Evolutionary conservation across 176 grass and related monocot species (phyloP).

Genomic region (Poa annua): DNA sequence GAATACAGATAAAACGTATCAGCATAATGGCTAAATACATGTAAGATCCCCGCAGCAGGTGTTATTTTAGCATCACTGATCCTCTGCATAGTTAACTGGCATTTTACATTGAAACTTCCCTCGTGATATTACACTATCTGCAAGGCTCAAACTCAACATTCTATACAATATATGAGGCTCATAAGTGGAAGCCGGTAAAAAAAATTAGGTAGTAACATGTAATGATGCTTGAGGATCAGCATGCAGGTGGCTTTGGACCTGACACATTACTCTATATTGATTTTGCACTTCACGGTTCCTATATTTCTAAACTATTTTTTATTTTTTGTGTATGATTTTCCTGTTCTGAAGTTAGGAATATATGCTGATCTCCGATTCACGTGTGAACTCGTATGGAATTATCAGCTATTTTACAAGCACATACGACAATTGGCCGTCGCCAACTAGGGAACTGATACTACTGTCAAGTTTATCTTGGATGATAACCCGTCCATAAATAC

Average conservation of each 20-base stretch:
- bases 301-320: neutral
- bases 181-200: neutral
- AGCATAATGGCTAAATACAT: slow-evolving; percentile 2
- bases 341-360: slow-evolving; percentile 3
- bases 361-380: neutral
- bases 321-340: neutral
- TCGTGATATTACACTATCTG: neutral
- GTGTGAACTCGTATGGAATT: neutral
- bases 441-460: neutral
- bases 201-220: neutral
- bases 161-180: neutral
- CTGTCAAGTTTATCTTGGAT: neutral
- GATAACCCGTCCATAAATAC: neutral
- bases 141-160: neutral
- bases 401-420: neutral
- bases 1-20: neutral
- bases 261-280: neutral
- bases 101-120: neutral
- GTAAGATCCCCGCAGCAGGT: neutral
- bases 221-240: neutral
- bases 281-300: neutral
- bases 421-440: too few species aligned
- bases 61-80: slow-evolving; percentile 2
- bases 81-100: neutral
- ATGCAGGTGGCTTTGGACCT: neutral